These are phyloP conservation scores for Neurospora sp. DNA, from an alignment of 495 filamentous ascomycete genomes.

Conservation along the genomic window DNA sequence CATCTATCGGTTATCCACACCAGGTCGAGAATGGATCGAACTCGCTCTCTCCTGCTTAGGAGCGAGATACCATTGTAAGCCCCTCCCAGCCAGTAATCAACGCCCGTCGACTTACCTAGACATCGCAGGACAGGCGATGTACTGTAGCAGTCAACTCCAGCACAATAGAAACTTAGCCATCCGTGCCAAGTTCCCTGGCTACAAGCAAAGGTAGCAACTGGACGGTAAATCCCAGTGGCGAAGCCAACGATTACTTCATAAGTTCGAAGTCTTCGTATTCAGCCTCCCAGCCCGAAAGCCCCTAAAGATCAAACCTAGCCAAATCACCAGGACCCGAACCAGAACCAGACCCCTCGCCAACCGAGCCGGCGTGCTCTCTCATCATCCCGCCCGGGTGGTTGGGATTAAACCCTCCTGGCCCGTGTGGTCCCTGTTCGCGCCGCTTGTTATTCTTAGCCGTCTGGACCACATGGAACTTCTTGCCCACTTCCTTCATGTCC, in stretches of 20 bases:
- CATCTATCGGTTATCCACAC: neutral
- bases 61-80: neutral
- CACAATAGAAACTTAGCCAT: neutral
- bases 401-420: neutral
- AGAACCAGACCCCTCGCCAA: neutral
- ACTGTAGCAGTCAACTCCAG: neutral
- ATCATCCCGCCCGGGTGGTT: neutral
- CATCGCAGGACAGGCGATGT: neutral
- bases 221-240: neutral
- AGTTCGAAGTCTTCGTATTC: neutral
- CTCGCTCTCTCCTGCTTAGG: neutral
- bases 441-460: constrained; percentile 15
- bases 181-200: neutral
- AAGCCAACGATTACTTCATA: neutral
- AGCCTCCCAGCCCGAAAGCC: neutral
- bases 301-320: neutral
- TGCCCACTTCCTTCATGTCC: constrained; percentile 58
- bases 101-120: neutral
- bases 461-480: constrained; percentile 59
- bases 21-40: neutral
- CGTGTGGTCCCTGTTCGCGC: neutral
- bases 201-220: neutral
- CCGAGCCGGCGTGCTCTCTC: neutral
- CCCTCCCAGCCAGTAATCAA: neutral
- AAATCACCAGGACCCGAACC: neutral